Percentiles rank a stretch among this genome's conserved stretches.
These are phyloP conservation scores for Starmera dryadoides DNA, from an alignment of 805 yeast species.

Conservation along the genomic window DNA sequence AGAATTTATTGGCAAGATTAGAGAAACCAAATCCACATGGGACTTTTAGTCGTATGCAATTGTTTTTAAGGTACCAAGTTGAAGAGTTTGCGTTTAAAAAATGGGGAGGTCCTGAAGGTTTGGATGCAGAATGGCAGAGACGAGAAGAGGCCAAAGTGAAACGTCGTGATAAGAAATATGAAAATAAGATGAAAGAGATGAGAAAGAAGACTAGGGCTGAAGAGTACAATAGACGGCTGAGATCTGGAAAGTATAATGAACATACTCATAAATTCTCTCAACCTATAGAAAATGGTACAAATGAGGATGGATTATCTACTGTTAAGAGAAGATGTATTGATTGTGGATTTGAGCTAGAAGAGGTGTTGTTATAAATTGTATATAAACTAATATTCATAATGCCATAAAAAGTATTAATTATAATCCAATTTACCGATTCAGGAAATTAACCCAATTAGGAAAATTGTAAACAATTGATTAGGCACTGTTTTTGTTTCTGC, in stretches of 20 bases:
- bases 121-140: conserved; percentile 89
- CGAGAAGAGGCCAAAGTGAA: conserved; percentile 67
- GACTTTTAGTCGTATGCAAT: conserved; percentile 86
- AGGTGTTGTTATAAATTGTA: conserved; percentile 29
- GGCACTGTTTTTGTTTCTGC: too few species aligned
- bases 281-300: conserved; percentile 37
- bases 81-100: conserved; percentile 88
- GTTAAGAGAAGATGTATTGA: conserved; percentile 59
- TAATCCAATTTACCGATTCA: too few species aligned
- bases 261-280: conserved; percentile 76
- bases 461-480: too few species aligned
- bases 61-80: conserved; percentile 84
- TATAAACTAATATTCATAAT: too few species aligned
- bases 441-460: too few species aligned
- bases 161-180: conserved; percentile 73
- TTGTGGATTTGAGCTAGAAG: conserved; percentile 84
- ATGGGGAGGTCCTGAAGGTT: conserved; percentile 87
- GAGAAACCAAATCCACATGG: conserved; percentile 94
- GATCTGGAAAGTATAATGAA: conserved; percentile 50
- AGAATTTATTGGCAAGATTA: conserved; percentile 57
- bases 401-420: too few species aligned
- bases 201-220: conserved; percentile 89
- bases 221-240: conserved; percentile 64
- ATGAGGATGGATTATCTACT: conserved; percentile 31
- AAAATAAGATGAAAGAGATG: conserved; percentile 78